phyloP scores from a whole-genome alignment of 2,329 filamentous ascomycete species.

The Aspergillus sergii region DNA sequence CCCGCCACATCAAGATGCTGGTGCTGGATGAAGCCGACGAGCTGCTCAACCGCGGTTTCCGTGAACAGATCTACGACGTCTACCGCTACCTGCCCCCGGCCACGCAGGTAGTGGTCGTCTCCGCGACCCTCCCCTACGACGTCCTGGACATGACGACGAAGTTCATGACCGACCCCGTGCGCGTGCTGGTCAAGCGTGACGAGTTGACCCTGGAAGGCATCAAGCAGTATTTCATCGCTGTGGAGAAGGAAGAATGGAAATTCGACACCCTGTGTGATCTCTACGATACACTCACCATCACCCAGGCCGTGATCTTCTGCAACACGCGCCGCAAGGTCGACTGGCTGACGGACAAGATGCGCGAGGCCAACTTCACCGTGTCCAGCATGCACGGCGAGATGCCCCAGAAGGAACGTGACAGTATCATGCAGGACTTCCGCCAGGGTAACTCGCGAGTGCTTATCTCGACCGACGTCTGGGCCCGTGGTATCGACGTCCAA shows the following conservation, averaged over 20 bases:
- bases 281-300: slow-evolving; percentile 98
- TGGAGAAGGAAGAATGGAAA: slow-evolving; percentile 99
- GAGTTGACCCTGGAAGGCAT: slow-evolving; percentile 95
- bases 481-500: slow-evolving; percentile 97
- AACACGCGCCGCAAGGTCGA: slow-evolving; percentile 99
- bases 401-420: slow-evolving; percentile 97
- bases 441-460: slow-evolving; percentile 94
- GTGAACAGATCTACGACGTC: slow-evolving; percentile 98
- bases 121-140: slow-evolving; percentile 94
- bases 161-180: slow-evolving; percentile 98
- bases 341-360: slow-evolving; percentile 99
- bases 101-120: slow-evolving; percentile 97
- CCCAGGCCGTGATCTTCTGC: slow-evolving; percentile 99
- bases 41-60: slow-evolving; percentile 88
- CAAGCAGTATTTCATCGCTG: slow-evolving; percentile 99
- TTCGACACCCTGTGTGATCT: slow-evolving; percentile 98
- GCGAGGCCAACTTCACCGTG: slow-evolving; percentile 97
- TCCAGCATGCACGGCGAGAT: slow-evolving; percentile 99
- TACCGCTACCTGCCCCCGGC: slow-evolving; percentile 95
- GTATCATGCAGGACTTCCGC: slow-evolving; percentile 98
- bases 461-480: slow-evolving; percentile 97
- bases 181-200: slow-evolving; percentile 97
- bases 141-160: slow-evolving; percentile 99
- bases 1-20: slow-evolving; percentile 76
- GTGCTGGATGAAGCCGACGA: slow-evolving; percentile 77